Percentiles rank a stretch among this genome's conserved stretches.
phyloP scores from a whole-genome alignment of 2,329 filamentous ascomycete genomes.

The Ophiostoma australiae region DNA sequence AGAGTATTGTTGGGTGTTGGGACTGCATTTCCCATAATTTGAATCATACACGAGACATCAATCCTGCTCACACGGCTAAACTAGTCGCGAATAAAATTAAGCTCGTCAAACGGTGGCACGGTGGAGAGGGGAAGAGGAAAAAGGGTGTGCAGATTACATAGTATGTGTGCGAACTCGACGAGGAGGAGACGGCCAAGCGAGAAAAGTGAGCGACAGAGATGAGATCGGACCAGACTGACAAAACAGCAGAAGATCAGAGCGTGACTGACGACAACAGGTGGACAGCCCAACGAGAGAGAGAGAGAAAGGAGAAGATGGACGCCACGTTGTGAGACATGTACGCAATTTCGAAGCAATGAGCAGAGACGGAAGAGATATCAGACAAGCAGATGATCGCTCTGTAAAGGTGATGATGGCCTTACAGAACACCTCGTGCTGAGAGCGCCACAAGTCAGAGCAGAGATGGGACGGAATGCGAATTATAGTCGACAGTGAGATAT shows the following conservation, averaged over 20 bases:
- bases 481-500: too few species aligned
- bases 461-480: too few species aligned
- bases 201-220: too few species aligned
- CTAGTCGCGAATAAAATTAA: conserved; percentile 10
- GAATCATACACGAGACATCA: background rate
- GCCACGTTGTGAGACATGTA: conserved; percentile 13
- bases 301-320: background rate
- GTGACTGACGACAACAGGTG: background rate
- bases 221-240: too few species aligned
- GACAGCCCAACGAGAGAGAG: background rate
- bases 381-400: background rate
- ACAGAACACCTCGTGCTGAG: background rate
- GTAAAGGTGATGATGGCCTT: background rate
- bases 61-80: background rate
- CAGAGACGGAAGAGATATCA: background rate
- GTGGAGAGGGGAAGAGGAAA: conserved; percentile 13
- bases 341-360: background rate
- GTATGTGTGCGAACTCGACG: background rate
- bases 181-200: background rate
- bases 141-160: background rate
- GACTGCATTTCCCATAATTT: background rate
- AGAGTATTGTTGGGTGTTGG: background rate
- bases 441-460: background rate
- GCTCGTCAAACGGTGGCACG: conserved; percentile 11
- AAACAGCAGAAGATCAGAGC: background rate